Base-by-base conservation (phyloP, 2,329 filamentous ascomycete genomes). In the Salinomyces thailandicus region DNA sequence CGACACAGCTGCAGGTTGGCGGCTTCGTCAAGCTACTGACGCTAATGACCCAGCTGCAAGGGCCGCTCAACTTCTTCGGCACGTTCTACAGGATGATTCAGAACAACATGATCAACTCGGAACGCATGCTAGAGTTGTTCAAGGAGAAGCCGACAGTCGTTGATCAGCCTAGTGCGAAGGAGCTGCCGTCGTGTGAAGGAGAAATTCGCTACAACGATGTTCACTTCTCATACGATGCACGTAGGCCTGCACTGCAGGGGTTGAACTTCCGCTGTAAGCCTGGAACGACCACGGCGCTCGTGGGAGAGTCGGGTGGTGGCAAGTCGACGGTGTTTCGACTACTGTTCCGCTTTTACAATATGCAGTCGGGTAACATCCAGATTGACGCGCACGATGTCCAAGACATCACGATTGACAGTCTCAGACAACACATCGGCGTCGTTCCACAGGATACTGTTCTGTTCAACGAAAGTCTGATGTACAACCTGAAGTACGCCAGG, bases 271-370 rank as follows among this genome's bases (percentile, higher is more conserved):
- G 81, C 45, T 95, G 87, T 59, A 66, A 68, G 13, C 87, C 91
- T 2, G 91, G 91, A 35, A 95, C 86, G 1, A 96, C 87, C 0
- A 98, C 89, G 5, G 91, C 91, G 1, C 79, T 98, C 46, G 91
- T 98, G 13, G 91, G 91, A 45, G 89, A 96, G 60, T 96, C 89
- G 19, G 91, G 91, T 31, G 91, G 91, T 41, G 91, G 91, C 47
- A 98, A 98, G 61, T 96, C 89, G 2, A 98, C 91, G 0, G 75
- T 98, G 17, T 95, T 98, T 68, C 81, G 91, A 34, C 73, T 96
- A 33, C 78, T 98, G 58, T 96, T 94, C 69, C 82, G 91, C 13
- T 98, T 95, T 62, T 98, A 96, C 67, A 93, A 95, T 55, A 76
- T 80, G 37, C 71, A 79, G 35, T 73, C 77, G 35, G 91, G 91